phyloP scores from a whole-genome alignment of 1,284 basidiomycete species.

The Kalmanozyma brasiliensis region DNA sequence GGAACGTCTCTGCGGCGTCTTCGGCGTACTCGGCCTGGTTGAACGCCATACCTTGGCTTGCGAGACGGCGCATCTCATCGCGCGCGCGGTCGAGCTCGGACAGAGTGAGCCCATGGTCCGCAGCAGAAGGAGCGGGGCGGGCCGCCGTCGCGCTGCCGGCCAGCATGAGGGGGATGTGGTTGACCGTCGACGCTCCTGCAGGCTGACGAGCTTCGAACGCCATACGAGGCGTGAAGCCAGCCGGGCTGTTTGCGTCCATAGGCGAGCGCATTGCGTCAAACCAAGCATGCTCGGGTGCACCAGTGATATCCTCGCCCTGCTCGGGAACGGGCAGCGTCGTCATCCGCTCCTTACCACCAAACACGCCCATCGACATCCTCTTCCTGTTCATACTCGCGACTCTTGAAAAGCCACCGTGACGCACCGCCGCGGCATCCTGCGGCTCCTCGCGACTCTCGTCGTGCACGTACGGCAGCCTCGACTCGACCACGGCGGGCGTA shows the following conservation, averaged over 20 bases:
- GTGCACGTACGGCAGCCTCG: conserved; percentile 17
- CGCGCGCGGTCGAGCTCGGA: conserved; percentile 29
- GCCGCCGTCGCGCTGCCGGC: conserved; percentile 11
- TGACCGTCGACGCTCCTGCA: conserved; percentile 10
- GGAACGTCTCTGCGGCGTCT: conserved; percentile 20
- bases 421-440: conserved; percentile 3
- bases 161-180: conserved; percentile 40
- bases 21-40: conserved; percentile 12
- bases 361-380: conserved; percentile 35
- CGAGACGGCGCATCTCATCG: conserved; percentile 39
- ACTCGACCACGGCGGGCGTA: conserved; percentile 4
- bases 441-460: conserved; percentile 7
- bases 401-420: conserved; percentile 25
- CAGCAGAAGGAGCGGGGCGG: conserved; percentile 1
- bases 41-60: conserved; percentile 25
- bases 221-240: conserved; percentile 50
- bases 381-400: conserved; percentile 24
- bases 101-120: conserved; percentile 22
- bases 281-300: conserved; percentile 24
- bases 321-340: conserved; percentile 3
- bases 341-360: conserved; percentile 39
- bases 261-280: conserved; percentile 49
- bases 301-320: conserved; percentile 2
- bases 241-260: conserved; percentile 40
- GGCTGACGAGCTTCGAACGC: conserved; percentile 34